These are phyloP conservation scores for Sugiyamaella xylanicola DNA, from an alignment of 1,139 yeast genomes.

Conservation along the genomic window DNA sequence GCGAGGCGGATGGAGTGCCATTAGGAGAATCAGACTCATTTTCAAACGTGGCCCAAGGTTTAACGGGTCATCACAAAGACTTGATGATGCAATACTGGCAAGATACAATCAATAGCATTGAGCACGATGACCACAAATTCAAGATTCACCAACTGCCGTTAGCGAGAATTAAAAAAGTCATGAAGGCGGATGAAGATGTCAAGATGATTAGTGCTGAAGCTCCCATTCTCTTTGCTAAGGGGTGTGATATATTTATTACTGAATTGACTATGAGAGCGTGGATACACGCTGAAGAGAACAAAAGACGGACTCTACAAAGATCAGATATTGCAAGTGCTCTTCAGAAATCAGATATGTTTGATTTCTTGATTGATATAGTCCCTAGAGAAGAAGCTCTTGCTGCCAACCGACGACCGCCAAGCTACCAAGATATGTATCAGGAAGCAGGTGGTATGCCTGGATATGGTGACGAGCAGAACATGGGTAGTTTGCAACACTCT, in stretches of 20 bases:
- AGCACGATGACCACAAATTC: conserved; percentile 87
- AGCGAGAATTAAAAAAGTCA: conserved; percentile 91
- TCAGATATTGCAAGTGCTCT: conserved; percentile 95
- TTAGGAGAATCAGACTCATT: conserved; percentile 45
- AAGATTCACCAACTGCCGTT: conserved; percentile 92
- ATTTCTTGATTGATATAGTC: conserved; percentile 90
- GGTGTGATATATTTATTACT: conserved; percentile 94
- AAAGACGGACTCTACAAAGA: conserved; percentile 88
- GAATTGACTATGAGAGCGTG: conserved; percentile 98
- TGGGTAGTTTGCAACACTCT: conserved; percentile 16
- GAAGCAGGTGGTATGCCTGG: conserved; percentile 8
- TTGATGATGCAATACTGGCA: conserved; percentile 98
- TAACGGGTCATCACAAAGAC: conserved; percentile 77
- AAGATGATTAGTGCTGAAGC: conserved; percentile 98
- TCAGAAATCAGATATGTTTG: conserved; percentile 95
- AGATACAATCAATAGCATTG: conserved; percentile 81
- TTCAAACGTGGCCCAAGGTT: conserved; percentile 91
- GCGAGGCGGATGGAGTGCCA: conserved; percentile 23
- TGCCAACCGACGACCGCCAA: conserved; percentile 18
- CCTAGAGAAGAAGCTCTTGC: conserved; percentile 58
- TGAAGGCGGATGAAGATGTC: conserved; percentile 98
- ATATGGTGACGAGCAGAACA: conserved; percentile 6
- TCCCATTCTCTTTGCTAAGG: conserved; percentile 94
- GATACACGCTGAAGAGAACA: conserved; percentile 97
- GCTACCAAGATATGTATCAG: conserved; percentile 13